Evolutionary conservation across 805 yeast genomes (phyloP).

Genomic region (Kuraishia piskuri): DNA sequence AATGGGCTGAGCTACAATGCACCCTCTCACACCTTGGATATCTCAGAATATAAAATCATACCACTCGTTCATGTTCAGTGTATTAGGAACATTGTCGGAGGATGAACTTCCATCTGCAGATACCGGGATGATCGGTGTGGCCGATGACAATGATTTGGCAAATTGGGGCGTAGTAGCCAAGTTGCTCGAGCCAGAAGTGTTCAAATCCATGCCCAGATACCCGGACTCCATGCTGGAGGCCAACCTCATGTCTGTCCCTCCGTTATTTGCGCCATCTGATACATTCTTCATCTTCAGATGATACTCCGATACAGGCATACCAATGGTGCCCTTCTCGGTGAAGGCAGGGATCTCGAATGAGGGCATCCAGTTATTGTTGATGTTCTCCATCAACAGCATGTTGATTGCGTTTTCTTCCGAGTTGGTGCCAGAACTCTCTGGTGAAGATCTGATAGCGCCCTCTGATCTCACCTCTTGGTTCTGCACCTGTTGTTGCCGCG

Average conservation of each 20-base stretch:
- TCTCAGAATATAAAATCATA: not conserved
- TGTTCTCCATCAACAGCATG: constrained; percentile 6
- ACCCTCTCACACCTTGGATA: too few relatives aligned
- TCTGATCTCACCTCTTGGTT: not conserved
- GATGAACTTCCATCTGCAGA: not conserved
- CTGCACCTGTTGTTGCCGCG: not conserved
- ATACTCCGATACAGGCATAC: not conserved
- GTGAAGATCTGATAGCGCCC: not conserved
- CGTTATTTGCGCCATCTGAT: not conserved
- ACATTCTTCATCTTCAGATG: not conserved
- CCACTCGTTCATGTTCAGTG: constrained; percentile 2
- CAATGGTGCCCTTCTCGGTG: not conserved
- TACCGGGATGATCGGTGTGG: not conserved
- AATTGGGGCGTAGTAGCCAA: not conserved
- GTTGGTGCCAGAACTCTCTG: not conserved
- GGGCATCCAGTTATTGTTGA: constrained; percentile 27
- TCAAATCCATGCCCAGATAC: not conserved
- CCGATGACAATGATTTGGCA: not conserved
- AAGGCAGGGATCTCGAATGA: constrained; percentile 20
- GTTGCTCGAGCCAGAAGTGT: not conserved
- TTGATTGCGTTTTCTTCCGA: not conserved
- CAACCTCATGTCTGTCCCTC: not conserved
- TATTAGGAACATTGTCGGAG: not conserved
- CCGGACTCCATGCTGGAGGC: not conserved
- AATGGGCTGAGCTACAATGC: too few relatives aligned